These are phyloP conservation scores for Ambrosia trifida DNA, from an alignment of 129 eudicot genomes.

Conservation along the genomic window DNA sequence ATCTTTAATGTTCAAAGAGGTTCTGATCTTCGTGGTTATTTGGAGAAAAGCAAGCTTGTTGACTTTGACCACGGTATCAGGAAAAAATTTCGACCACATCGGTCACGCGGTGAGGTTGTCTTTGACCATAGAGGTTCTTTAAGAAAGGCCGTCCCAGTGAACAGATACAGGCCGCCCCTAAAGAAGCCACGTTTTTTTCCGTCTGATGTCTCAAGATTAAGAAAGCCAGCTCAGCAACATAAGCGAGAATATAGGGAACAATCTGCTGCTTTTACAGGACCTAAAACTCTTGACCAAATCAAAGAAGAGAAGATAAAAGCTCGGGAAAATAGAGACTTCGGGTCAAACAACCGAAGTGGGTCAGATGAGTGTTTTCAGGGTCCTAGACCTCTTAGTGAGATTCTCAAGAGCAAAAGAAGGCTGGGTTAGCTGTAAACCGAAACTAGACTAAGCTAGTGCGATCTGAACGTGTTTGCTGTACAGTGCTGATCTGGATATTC, in stretches of 20 bases:
- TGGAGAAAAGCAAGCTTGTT: conserved; percentile 40
- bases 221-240: conserved; percentile 27
- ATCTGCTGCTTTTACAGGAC: conserved; percentile 40
- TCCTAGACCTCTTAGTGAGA: conserved; percentile 56
- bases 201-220: conserved; percentile 31
- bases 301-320: conserved; percentile 50
- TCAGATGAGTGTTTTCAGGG: conserved; percentile 46
- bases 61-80: conserved; percentile 20
- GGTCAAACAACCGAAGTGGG: neutral
- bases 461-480: conserved; percentile 22
- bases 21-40: conserved; percentile 53
- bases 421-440: conserved; percentile 15
- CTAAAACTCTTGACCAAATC: conserved; percentile 57
- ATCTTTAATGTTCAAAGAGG: conserved; percentile 22
- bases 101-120: conserved; percentile 21
- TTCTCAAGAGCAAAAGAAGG: conserved; percentile 49
- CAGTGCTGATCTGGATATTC: conserved; percentile 32
- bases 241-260: conserved; percentile 26
- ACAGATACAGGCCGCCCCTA: conserved; percentile 16
- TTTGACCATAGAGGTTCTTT: conserved; percentile 23
- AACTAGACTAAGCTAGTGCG: conserved; percentile 15
- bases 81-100: conserved; percentile 28
- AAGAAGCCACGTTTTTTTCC: conserved; percentile 32
- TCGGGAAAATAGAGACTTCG: conserved; percentile 18
- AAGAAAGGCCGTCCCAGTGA: conserved; percentile 26